Evolutionary conservation across 2,329 filamentous ascomycete genomes (phyloP).

Genomic region (Arthroderma sp.): DNA sequence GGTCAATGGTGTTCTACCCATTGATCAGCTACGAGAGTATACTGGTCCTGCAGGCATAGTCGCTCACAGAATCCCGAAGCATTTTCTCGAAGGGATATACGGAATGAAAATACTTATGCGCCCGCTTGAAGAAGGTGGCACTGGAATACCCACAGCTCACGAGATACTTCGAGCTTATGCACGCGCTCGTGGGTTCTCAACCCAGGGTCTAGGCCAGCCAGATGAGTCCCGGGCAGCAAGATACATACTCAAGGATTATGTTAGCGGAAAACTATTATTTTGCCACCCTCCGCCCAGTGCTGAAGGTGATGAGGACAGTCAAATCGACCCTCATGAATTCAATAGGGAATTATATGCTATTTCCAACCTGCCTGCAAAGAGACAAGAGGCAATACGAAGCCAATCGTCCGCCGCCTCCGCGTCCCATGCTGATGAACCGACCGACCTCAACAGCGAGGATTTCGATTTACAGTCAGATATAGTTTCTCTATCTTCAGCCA

Average conservation of each 20-base stretch:
- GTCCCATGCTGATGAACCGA: slow-evolving; percentile 9
- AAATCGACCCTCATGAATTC: slow-evolving; percentile 61
- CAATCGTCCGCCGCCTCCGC: slow-evolving; percentile 3
- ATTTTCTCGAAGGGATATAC: slow-evolving; percentile 84
- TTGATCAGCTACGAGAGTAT: slow-evolving; percentile 90
- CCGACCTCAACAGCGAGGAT: slow-evolving; percentile 22
- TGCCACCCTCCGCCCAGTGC: slow-evolving; percentile 70
- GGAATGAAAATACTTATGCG: slow-evolving; percentile 76
- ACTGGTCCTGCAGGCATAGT: slow-evolving; percentile 76
- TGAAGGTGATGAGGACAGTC: slow-evolving; percentile 25
- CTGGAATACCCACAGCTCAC: slow-evolving; percentile 67
- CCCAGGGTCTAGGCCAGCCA: slow-evolving; percentile 75
- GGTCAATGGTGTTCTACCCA: slow-evolving; percentile 85
- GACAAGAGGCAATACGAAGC: slow-evolving; percentile 41
- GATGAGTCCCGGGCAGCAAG: slow-evolving; percentile 87
- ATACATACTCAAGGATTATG: slow-evolving; percentile 89
- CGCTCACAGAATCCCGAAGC: slow-evolving; percentile 69
- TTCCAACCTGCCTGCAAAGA: slow-evolving; percentile 66
- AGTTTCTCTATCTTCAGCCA: slow-evolving; percentile 7
- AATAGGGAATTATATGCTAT: slow-evolving; percentile 82
- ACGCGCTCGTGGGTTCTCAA: slow-evolving; percentile 76
- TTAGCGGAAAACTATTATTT: slow-evolving; percentile 87
- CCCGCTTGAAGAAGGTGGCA: slow-evolving; percentile 82
- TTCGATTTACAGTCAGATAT: slow-evolving; percentile 23
- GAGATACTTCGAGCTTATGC: slow-evolving; percentile 82